Evolutionary conservation across 1,284 basidiomycete genomes (phyloP).

Genomic region (Kalmanozyma brasiliensis): DNA sequence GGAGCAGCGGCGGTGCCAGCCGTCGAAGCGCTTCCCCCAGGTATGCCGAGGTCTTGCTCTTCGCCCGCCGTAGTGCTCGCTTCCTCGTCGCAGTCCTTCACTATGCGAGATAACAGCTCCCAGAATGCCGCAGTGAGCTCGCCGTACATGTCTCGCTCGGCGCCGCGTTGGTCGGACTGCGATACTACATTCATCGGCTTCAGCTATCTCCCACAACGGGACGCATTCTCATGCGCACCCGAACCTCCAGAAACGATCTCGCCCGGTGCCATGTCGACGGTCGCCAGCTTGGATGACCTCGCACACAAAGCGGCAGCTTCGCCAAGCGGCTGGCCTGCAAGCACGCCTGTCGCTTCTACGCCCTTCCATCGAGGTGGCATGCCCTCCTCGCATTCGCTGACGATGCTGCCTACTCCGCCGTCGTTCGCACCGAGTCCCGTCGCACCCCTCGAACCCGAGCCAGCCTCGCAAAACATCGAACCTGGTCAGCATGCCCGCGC

Average conservation of each 20-base stretch:
- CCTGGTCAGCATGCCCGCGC: not conserved
- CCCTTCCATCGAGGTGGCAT: constrained; percentile 30
- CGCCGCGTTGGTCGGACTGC: constrained; percentile 54
- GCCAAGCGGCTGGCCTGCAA: constrained; percentile 21
- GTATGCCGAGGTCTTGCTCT: constrained; percentile 36
- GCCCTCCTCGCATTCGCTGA: constrained; percentile 20
- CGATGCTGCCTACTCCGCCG: constrained; percentile 40
- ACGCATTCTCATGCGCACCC: constrained; percentile 23
- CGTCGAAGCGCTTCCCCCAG: not conserved
- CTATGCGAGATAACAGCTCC: constrained; percentile 13
- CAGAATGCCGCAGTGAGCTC: constrained; percentile 9
- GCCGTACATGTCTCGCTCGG: constrained; percentile 16
- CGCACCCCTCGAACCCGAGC: not conserved
- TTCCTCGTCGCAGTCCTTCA: constrained; percentile 7
- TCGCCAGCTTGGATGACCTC: constrained; percentile 30
- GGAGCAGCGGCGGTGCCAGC: not conserved
- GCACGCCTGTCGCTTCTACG: constrained; percentile 51
- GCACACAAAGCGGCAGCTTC: constrained; percentile 3
- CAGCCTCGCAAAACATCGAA: not conserved
- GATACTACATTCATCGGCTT: constrained; percentile 57
- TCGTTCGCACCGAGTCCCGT: constrained; percentile 43
- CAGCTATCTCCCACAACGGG: constrained; percentile 51
- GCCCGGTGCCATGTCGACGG: constrained; percentile 40
- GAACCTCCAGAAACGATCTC: constrained; percentile 1
- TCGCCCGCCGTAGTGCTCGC: constrained; percentile 31